These are phyloP conservation scores for Viola odorata DNA, from an alignment of 345 rosid genomes.

Conservation along the genomic window DNA sequence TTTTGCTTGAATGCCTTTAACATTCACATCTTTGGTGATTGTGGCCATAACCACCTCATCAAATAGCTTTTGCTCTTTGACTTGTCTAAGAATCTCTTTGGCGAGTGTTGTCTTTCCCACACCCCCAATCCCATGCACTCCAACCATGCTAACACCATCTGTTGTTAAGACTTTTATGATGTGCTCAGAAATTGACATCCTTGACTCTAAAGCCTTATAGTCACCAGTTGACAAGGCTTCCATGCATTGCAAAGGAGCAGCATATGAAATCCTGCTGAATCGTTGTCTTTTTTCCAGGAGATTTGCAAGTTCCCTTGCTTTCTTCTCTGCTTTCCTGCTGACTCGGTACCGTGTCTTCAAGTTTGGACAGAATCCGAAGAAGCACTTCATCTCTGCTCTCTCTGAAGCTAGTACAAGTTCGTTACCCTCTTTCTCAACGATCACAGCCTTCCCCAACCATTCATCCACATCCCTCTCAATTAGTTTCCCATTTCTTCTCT, in stretches of 20 bases:
- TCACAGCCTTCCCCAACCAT: neutral
- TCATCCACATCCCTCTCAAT: neutral
- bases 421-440: neutral
- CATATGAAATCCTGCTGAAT: neutral
- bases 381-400: neutral
- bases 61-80: neutral
- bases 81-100: neutral
- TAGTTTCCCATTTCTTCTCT: neutral
- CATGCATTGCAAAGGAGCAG: no score
- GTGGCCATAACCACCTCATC: slow-evolving; percentile 3
- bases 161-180: neutral
- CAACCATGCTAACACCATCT: neutral
- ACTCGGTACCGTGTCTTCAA: neutral
- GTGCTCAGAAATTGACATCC: neutral
- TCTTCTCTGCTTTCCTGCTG: neutral
- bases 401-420: neutral
- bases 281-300: neutral
- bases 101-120: slow-evolving; percentile 5
- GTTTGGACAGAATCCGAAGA: neutral
- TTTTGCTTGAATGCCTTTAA: slow-evolving; percentile 12
- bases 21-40: neutral
- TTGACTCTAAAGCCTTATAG: neutral
- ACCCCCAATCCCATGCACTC: slow-evolving; percentile 7
- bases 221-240: neutral
- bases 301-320: neutral